These are phyloP conservation scores for Cyclotella choctawhatcheeana DNA, from an alignment of 108 stramenopile genomes.

Conservation along the genomic window DNA sequence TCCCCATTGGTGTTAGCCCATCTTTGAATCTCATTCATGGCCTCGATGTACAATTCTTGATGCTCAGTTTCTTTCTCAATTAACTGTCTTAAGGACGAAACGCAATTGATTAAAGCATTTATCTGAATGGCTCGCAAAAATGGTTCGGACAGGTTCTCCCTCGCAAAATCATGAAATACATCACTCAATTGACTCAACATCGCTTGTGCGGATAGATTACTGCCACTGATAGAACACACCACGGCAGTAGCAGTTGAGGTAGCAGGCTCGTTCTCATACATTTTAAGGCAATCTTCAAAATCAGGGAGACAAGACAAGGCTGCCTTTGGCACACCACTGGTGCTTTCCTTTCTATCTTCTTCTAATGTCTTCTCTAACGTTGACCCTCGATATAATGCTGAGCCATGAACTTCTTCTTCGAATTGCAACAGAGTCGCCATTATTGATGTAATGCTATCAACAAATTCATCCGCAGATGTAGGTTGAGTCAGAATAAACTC, in stretches of 20 bases:
- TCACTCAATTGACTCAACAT: constrained; percentile 32
- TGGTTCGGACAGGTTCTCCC: constrained; percentile 21
- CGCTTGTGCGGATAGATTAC: constrained; percentile 7
- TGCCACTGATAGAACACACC: constrained; percentile 29
- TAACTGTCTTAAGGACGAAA: constrained; percentile 16
- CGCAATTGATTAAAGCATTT: constrained; percentile 26
- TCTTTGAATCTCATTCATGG: constrained; percentile 18
- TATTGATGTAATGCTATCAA: constrained; percentile 17
- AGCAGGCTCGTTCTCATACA: constrained; percentile 49
- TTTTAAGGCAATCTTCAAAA: constrained; percentile 18
- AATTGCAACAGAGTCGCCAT: constrained; percentile 44
- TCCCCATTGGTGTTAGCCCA: constrained; percentile 25
- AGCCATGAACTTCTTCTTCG: constrained; percentile 71
- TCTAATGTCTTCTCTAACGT: constrained; percentile 14
- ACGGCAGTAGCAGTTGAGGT: constrained; percentile 54
- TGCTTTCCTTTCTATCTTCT: constrained; percentile 13
- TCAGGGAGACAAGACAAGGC: constrained; percentile 43
- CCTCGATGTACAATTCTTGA: constrained; percentile 18
- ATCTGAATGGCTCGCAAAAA: constrained; percentile 26
- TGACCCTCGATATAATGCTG: constrained; percentile 56
- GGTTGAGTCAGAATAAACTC: constrained; percentile 2
- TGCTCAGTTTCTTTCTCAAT: constrained; percentile 20
- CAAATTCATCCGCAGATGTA: neutral
- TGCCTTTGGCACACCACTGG: constrained; percentile 27
- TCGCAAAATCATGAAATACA: constrained; percentile 25